Evolutionary conservation across 2,329 filamentous ascomycete species (phyloP), one percentile per base, ranked within the genome.

Genomic region (Verticillium nonalfalfae): DNA sequence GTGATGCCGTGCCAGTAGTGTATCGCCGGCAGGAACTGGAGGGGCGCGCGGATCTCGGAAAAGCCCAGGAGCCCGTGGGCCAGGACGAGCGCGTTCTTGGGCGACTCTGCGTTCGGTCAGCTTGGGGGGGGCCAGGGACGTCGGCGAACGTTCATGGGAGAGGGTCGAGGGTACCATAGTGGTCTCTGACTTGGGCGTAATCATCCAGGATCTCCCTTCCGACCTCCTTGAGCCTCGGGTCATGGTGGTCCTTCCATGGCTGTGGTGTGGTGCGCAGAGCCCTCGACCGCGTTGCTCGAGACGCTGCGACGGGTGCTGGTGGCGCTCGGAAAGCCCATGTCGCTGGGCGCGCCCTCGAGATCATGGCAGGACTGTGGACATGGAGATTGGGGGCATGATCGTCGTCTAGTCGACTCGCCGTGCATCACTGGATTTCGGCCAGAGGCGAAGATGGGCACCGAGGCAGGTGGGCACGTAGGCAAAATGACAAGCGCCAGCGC

Each of bases 1-100:
- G 78, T 78, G 65, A 89, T 89, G 58, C 86, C 86, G 64, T 81
- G 81, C 86, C 86, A 89, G 75, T 89, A 88, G 56, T 84, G 79
- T 39, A 88, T 78, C 2, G 81, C 72, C 0, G 85, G 85, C 2
- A 88, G 74, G 66, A 77, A 76, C 1, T 80, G 76, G 13, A 76
- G 77, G 15, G 86, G 69, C 15, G 35, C 35, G 39, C 74, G 76
- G 26, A 89, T 75, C 69, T 87, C 81, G 40, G 83, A 79, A 70
- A 88, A 89, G 67, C 86, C 86, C 59, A 89, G 75, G 57, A 89
- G 77, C 61, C 86, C 86, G 68, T 89, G 86, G 59, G 86, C 85
- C 38, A 89, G 81, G 60, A 89, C 85, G 60, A 89, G 82, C 55
- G 86, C 85, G 65, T 87, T 69, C 66, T 82, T 83, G 2, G 86